phyloP scores from a whole-genome alignment of 148 eudicot genomes.

The Fallopia convolvulus region DNA sequence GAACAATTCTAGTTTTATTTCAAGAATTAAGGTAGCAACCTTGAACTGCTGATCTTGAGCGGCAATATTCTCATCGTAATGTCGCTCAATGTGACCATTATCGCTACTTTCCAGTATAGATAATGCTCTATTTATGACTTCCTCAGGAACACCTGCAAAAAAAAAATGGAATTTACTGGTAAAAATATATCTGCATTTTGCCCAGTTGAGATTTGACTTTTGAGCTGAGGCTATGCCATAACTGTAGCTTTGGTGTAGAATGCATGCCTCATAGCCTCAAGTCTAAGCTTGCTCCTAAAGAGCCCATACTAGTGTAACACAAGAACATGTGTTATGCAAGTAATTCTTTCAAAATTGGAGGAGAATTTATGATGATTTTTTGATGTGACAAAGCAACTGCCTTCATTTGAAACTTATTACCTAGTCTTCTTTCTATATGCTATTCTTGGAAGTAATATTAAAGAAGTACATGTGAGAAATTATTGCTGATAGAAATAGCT shows the following conservation, averaged over 20 bases:
- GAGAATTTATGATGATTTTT: neutral
- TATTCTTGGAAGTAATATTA: neutral
- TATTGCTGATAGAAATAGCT: neutral
- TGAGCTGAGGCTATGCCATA: too few relatives aligned
- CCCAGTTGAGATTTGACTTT: neutral
- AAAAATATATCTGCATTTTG: neutral
- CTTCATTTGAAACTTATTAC: neutral
- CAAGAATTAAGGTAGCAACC: slow-evolving; percentile 26
- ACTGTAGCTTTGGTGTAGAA: neutral
- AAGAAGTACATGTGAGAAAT: neutral
- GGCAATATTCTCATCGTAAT: slow-evolving; percentile 31
- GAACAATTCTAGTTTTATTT: neutral
- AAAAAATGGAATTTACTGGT: slow-evolving; percentile 1
- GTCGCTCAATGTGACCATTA: slow-evolving; percentile 47
- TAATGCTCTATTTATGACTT: slow-evolving; percentile 76
- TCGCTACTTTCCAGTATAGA: slow-evolving; percentile 42
- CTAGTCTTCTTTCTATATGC: neutral
- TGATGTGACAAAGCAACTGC: neutral
- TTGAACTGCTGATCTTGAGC: slow-evolving; percentile 77
- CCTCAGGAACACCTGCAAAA: slow-evolving; percentile 56
- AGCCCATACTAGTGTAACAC: neutral
- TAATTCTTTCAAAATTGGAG: neutral
- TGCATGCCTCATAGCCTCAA: neutral
- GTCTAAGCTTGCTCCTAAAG: neutral
- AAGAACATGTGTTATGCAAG: neutral